Base-by-base conservation (phyloP, 1,139 yeast species). In the Eremothecium gossypii region DNA sequence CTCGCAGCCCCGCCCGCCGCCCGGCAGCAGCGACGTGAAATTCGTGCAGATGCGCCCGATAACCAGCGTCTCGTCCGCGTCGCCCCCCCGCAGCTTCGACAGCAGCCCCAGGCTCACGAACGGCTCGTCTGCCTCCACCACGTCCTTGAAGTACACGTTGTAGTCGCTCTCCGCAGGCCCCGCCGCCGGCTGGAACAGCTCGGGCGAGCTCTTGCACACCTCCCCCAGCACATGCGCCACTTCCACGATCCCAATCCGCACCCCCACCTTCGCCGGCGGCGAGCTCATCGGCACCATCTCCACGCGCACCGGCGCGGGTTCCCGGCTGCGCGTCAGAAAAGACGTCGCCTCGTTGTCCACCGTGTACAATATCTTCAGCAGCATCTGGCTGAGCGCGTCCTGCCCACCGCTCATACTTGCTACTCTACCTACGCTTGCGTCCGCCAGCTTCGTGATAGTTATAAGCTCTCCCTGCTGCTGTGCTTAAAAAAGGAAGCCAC, bases 41-140 rank as follows among this genome's bases (percentile, higher is more conserved):
- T 77, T 81, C 41, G 80, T 80, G 52, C 87, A 80, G 17, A 82
- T 81, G 46, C 86, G 66, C 1, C 91, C 91, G 0, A 85, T 81
- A 11, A 82, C 68, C 30, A 78, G 58, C 34, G 61, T 54, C 28
- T 59, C 61, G 29, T 56, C 57, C 7, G 45, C 46, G 7, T 49
- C 53, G 8, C 50, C 46, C 9, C 29, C 29, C 43, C 60, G 52
- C 41, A 72, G 55, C 30, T 69, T 66, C 1, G 85, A 76, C 39
- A 79, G 67, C 17, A 77, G 67, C 0, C 91, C 91, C 50, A 77
- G 74, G 13, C 85, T 80, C 8, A 82, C 91, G 57, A 78, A 77
- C 2, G 91, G 91, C 60, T 82, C 89, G 53, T 79, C 85, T 5
- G 76, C 77, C 57, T 82, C 91, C 28, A 83, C 74, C 39, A 81